Evolutionary conservation across 208 protist species (phyloP).

Genomic region (Tritrichomonas foetus): DNA sequence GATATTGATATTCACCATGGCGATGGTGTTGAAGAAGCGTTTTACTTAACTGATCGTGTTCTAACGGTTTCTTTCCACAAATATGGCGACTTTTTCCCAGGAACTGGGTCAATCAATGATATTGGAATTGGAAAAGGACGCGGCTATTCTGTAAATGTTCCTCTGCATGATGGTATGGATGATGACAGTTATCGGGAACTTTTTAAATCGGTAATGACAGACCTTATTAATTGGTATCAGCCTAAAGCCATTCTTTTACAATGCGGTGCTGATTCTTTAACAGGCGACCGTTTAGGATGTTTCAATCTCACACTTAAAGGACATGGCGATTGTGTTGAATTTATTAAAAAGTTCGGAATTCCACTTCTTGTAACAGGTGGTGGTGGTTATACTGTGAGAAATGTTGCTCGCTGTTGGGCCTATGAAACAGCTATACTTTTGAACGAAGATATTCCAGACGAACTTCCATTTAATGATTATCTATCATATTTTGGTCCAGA

Average conservation of each 20-base stretch:
- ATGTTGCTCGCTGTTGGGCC: conserved; percentile 37
- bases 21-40: too few relatives aligned
- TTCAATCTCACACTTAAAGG: conserved; percentile 81
- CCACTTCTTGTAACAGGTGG: conserved; percentile 38
- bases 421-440: conserved; percentile 38
- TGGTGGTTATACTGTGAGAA: conserved; percentile 40
- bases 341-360: not conserved
- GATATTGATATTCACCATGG: too few relatives aligned
- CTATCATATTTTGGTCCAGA: conserved; percentile 48
- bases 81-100: conserved; percentile 81
- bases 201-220: conserved; percentile 82
- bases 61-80: conserved; percentile 99
- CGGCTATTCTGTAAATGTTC: conserved; percentile 73
- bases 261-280: conserved; percentile 94
- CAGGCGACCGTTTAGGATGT: conserved; percentile 86
- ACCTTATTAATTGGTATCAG: conserved; percentile 80
- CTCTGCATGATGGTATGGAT: conserved; percentile 69
- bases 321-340: conserved; percentile 78
- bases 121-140: conserved; percentile 67
- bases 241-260: conserved; percentile 96
- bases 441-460: not conserved
- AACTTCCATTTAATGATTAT: conserved; percentile 32
- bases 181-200: conserved; percentile 73
- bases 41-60: conserved; percentile 93
- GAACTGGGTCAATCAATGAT: conserved; percentile 67